These are phyloP conservation scores for Amaranthus tricolor DNA, from an alignment of 179 eudicot genomes.

Conservation along the genomic window DNA sequence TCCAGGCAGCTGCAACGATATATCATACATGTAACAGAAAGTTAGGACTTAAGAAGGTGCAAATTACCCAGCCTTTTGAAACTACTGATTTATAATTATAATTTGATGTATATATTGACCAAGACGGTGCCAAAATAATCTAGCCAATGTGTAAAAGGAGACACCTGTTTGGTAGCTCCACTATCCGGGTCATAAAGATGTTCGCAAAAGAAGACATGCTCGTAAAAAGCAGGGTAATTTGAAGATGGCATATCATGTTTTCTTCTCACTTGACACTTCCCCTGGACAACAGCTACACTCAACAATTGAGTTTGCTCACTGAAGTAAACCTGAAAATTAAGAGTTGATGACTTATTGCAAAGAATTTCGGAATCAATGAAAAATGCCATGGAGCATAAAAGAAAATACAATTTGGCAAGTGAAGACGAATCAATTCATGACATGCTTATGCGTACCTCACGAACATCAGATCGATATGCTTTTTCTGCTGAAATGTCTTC, in stretches of 20 bases:
- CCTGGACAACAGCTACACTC: conserved; percentile 51
- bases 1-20: conserved; percentile 54
- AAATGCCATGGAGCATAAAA: background rate
- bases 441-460: conserved; percentile 52
- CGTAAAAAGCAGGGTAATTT: conserved; percentile 44
- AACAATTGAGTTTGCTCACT: conserved; percentile 62
- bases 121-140: background rate
- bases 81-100: background rate
- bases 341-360: background rate
- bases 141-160: background rate
- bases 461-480: conserved; percentile 83
- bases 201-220: conserved; percentile 86
- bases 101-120: background rate
- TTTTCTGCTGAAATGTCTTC: conserved; percentile 89
- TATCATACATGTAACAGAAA: background rate
- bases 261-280: conserved; percentile 79
- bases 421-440: background rate
- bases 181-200: conserved; percentile 64
- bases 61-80: background rate
- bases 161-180: conserved; percentile 89
- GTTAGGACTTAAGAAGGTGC: conserved; percentile 7
- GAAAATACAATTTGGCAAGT: too few relatives aligned
- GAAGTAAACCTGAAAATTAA: conserved; percentile 66
- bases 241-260: conserved; percentile 55
- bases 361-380: background rate